A percentile compares a stretch with the other conserved stretches of the same genome.
Conservation (phyloP, 2,329 filamentous ascomycete genomes). For the Pseudohalonectria lignicola region DNA sequence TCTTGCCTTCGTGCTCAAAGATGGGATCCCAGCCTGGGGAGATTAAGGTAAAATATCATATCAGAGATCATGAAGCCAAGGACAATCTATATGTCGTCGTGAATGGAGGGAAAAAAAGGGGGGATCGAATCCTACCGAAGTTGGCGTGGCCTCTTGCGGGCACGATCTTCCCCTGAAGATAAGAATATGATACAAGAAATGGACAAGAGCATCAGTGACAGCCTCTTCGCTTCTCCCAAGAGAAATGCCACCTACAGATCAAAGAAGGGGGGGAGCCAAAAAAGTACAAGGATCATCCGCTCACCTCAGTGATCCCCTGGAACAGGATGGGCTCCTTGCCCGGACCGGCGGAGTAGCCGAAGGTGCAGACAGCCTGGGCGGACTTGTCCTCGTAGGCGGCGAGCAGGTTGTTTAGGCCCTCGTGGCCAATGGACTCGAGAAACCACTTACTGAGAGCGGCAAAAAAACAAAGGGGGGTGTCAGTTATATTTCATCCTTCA, state of each 20-base stretch:
- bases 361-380: conserved; percentile 89
- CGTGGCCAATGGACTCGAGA: conserved; percentile 68
- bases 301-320: conserved; percentile 78
- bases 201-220: too few relatives aligned
- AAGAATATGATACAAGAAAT: not conserved
- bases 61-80: too few relatives aligned
- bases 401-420: conserved; percentile 82
- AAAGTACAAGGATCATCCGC: too few relatives aligned
- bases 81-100: too few relatives aligned
- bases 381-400: conserved; percentile 83
- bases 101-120: not conserved
- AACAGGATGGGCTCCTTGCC: conserved; percentile 78
- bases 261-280: too few relatives aligned
- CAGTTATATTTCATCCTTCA: too few relatives aligned
- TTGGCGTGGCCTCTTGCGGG: conserved; percentile 65
- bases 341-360: conserved; percentile 81
- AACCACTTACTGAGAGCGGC: conserved; percentile 72
- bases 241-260: too few relatives aligned
- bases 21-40: conserved; percentile 81
- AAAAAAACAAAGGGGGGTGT: not conserved
- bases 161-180: conserved; percentile 61
- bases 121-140: conserved; percentile 55
- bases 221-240: too few relatives aligned
- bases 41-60: too few relatives aligned
- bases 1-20: conserved; percentile 87